A percentile compares a stretch with the other conserved stretches of the same genome.
These are phyloP conservation scores for Yamadazyma endophytica DNA, from an alignment of 805 yeast genomes.

Conservation along the genomic window DNA sequence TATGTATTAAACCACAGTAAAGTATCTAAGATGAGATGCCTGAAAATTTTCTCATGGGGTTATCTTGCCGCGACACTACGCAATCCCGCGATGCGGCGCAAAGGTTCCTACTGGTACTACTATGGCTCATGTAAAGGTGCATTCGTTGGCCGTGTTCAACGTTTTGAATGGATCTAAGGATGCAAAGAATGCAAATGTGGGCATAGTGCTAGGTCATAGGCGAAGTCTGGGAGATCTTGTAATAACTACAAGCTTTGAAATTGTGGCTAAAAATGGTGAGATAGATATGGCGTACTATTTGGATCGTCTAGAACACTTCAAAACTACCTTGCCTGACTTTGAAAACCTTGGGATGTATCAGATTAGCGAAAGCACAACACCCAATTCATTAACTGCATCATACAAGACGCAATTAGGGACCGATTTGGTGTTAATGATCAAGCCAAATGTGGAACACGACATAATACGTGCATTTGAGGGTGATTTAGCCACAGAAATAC, in stretches of 20 bases:
- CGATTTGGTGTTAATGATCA: conserved; percentile 1
- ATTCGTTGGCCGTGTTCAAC: conserved; percentile 26
- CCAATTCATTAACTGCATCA: background rate
- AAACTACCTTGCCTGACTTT: conserved; percentile 23
- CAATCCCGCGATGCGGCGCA: conserved; percentile 3
- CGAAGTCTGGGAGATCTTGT: conserved; percentile 2
- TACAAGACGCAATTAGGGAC: conserved; percentile 3
- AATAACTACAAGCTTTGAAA: conserved; percentile 26
- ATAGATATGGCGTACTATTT: conserved; percentile 22
- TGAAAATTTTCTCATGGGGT: background rate
- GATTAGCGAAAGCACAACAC: conserved; percentile 5
- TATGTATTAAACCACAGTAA: background rate
- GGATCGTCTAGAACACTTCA: conserved; percentile 23
- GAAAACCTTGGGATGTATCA: conserved; percentile 29
- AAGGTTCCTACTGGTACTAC: background rate
- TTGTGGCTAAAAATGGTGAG: conserved; percentile 9
- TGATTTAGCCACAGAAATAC: no score
- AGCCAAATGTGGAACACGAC: background rate
- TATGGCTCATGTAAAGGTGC: conserved; percentile 4
- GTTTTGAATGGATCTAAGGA: conserved; percentile 13
- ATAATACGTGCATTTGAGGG: conserved; percentile 3
- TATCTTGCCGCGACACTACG: background rate
- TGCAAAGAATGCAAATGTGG: conserved; percentile 12
- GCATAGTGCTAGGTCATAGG: conserved; percentile 25
- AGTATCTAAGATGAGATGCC: background rate